Evolutionary conservation across 257 asterid species (phyloP).

Genomic region (Lantana camara): DNA sequence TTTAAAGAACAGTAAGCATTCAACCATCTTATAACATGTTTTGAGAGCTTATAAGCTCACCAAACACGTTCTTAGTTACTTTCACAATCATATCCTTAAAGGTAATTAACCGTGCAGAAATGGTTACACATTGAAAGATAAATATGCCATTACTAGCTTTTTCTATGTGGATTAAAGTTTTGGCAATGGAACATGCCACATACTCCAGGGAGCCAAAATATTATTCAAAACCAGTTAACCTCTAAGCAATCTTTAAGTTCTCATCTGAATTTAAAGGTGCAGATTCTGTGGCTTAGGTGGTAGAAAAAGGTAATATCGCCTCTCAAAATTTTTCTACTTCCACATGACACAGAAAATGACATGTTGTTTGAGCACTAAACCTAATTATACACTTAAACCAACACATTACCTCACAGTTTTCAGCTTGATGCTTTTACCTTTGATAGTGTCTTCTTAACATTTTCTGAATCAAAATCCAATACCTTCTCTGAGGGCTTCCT

Average conservation of each 20-base stretch:
- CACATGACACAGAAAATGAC: background rate
- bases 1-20: too few relatives aligned
- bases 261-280: slow-evolving; percentile 10
- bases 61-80: too few relatives aligned
- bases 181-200: background rate
- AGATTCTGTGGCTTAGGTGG: background rate
- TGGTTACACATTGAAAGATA: too few relatives aligned
- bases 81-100: too few relatives aligned
- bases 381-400: slow-evolving; percentile 11
- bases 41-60: background rate
- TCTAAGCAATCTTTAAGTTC: background rate
- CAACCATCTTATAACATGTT: too few relatives aligned
- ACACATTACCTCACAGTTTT: slow-evolving; percentile 25
- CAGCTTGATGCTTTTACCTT: slow-evolving; percentile 45
- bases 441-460: slow-evolving; percentile 51
- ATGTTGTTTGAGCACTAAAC: slow-evolving; percentile 4
- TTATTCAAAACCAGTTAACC: background rate
- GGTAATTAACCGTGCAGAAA: too few relatives aligned
- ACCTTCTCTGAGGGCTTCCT: slow-evolving; percentile 77
- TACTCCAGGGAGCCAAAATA: background rate
- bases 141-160: too few relatives aligned
- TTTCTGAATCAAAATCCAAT: slow-evolving; percentile 54
- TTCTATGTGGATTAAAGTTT: background rate
- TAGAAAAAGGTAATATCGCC: slow-evolving; percentile 6
- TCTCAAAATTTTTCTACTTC: background rate